Evolutionary conservation across 2,329 filamentous ascomycete species (phyloP).

Genomic region (Lecanoromycetidae sp.): DNA sequence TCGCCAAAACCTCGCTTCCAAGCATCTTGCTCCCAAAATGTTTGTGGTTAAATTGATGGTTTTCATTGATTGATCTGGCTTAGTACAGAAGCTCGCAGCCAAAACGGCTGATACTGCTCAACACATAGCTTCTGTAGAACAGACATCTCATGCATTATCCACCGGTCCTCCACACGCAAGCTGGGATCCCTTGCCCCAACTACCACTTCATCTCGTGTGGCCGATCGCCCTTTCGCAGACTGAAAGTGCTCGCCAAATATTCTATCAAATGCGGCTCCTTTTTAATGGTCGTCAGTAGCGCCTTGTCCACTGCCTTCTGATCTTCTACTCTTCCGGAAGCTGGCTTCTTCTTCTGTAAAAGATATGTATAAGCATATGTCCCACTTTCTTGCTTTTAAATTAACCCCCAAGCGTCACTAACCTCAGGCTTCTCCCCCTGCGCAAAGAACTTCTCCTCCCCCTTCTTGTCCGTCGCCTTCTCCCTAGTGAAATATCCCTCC

Average conservation of each 20-base stretch:
- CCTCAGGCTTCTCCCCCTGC: slow-evolving; percentile 95
- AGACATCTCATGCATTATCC: not conserved
- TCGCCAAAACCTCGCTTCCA: not conserved
- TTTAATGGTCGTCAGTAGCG: slow-evolving; percentile 90
- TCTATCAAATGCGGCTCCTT: slow-evolving; percentile 88
- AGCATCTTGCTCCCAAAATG: not conserved
- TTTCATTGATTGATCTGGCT: slow-evolving; percentile 2
- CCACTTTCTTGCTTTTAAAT: not conserved
- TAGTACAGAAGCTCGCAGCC: slow-evolving; percentile 10
- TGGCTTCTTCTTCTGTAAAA: slow-evolving; percentile 83
- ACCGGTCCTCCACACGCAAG: not conserved
- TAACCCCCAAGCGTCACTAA: slow-evolving; percentile 38
- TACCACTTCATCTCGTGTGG: slow-evolving; percentile 99
- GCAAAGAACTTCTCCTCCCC: slow-evolving; percentile 99
- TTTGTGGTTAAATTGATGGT: not conserved
- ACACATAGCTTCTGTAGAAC: not conserved
- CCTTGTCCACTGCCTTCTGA: slow-evolving; percentile 98
- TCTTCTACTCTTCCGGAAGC: slow-evolving; percentile 83
- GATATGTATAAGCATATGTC: slow-evolving; percentile 10
- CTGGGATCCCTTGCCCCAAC: slow-evolving; percentile 19
- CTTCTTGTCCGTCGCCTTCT: slow-evolving; percentile 87
- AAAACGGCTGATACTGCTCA: not conserved
- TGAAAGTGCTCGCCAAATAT: slow-evolving; percentile 95
- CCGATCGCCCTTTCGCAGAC: slow-evolving; percentile 97
- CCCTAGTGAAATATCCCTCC: slow-evolving; percentile 89